Evolutionary conservation across 805 yeast species (phyloP).

Genomic region (Wickerhamiella kurtzmanii): DNA sequence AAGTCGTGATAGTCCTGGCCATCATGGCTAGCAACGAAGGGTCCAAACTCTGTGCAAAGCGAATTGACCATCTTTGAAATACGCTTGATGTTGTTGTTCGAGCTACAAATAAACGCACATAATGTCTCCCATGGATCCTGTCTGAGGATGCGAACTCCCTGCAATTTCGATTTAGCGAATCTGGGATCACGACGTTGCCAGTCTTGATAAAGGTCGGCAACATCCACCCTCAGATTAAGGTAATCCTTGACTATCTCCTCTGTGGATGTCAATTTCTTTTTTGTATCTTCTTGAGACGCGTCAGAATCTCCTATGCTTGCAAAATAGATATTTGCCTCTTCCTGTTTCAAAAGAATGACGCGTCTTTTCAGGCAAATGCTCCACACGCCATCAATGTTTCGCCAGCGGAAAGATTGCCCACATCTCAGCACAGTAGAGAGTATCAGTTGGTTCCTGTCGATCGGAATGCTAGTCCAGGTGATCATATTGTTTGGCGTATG

Average conservation of each 20-base stretch:
- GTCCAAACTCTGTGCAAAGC: conserved; percentile 60
- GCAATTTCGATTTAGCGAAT: conserved; percentile 24
- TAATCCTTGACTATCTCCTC: conserved; percentile 45
- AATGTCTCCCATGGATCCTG: conserved; percentile 98
- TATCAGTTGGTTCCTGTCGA: conserved; percentile 34
- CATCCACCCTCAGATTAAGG: conserved; percentile 49
- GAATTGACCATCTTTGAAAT: conserved; percentile 85
- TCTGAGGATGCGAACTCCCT: conserved; percentile 70
- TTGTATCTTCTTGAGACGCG: conserved; percentile 12
- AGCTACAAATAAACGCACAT: conserved; percentile 80
- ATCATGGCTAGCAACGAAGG: conserved; percentile 37
- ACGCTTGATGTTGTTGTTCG: conserved; percentile 90
- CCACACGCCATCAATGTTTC: conserved; percentile 45
- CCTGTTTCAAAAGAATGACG: conserved; percentile 55
- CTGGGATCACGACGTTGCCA: conserved; percentile 50
- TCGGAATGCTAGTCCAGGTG: conserved; percentile 17
- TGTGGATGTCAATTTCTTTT: conserved; percentile 19
- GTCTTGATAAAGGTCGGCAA: conserved; percentile 38
- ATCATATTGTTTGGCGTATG: background rate
- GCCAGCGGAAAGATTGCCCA: conserved; percentile 82
- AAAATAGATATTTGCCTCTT: conserved; percentile 38
- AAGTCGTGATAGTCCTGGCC: conserved; percentile 54
- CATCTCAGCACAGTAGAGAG: conserved; percentile 57
- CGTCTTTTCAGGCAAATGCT: conserved; percentile 37
- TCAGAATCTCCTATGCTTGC: conserved; percentile 24